Percentiles rank a stretch among this genome's conserved stretches.
phyloP scores from a whole-genome alignment of 1,284 basidiomycete species.

The Phellinidium pouzarii region DNA sequence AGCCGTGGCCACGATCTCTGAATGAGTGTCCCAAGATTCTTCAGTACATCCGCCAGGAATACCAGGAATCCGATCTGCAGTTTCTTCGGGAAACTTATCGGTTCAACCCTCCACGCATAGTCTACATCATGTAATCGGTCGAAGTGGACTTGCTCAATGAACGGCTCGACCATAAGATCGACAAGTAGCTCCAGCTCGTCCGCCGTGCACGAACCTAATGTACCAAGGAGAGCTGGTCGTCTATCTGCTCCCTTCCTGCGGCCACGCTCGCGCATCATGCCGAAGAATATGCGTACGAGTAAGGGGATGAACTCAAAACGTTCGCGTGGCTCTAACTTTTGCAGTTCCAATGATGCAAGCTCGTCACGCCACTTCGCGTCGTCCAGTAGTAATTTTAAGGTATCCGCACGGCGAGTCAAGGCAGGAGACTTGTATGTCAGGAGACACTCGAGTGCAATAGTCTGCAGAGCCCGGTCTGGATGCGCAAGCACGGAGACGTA shows the following conservation, averaged over 20 bases:
- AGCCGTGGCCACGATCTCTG: conserved; percentile 67
- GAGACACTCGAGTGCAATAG: conserved; percentile 72
- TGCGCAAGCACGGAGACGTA: conserved; percentile 80
- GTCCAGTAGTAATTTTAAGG: conserved; percentile 71
- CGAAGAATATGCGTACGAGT: conserved; percentile 79
- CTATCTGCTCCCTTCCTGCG: conserved; percentile 69
- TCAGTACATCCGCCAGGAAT: conserved; percentile 79
- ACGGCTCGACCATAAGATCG: conserved; percentile 86
- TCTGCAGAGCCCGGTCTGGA: conserved; percentile 79
- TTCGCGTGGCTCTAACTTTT: conserved; percentile 55
- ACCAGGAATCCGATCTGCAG: conserved; percentile 82
- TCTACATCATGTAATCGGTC: conserved; percentile 1
- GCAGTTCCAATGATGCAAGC: conserved; percentile 67
- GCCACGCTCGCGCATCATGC: conserved; percentile 80
- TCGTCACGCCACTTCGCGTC: conserved; percentile 87
- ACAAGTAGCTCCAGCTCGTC: conserved; percentile 76
- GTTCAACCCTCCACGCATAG: not conserved
- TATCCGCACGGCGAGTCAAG: conserved; percentile 62
- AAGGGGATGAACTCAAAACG: conserved; percentile 70
- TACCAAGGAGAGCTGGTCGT: conserved; percentile 69
- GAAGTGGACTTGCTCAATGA: conserved; percentile 34
- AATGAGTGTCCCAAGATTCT: conserved; percentile 70
- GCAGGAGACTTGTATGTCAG: conserved; percentile 77
- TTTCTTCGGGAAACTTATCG: conserved; percentile 36
- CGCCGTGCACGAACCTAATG: conserved; percentile 65